Base-by-base conservation (phyloP, 805 yeast genomes). In the Suhomyces xylopsoci region DNA sequence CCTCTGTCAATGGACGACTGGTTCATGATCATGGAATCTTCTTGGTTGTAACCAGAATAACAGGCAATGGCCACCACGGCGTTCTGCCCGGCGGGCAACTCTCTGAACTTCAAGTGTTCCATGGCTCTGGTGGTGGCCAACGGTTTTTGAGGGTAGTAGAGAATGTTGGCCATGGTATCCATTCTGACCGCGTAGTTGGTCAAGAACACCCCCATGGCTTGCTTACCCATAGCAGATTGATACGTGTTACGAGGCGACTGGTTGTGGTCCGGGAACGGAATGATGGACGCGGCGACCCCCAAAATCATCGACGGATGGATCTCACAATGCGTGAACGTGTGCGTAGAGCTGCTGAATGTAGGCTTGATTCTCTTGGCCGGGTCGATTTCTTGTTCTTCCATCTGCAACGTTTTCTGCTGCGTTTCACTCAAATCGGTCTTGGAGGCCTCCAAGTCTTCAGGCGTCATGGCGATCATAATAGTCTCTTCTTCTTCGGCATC, bases 201-300 rank as follows among this genome's bases (percentile, higher is more conserved):
- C 64, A 93, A 80, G 71, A 89, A 93, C 8, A 94, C 98, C 68
- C 99, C 99, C 99, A 94, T 94, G 53, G 99, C 99, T 77, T 94
- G 99, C 74, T 94, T 94, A 84, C 99, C 99, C 99, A 94, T 94
- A 58, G 99, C 99, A 69, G 97, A 92, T 78, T 94, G 99, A 73
- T 94, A 94, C 3, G 99, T 94, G 69, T 94, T 94, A 85, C 99
- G 93, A 55, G 99, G 99, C 55, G 97, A 92, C 79, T 94, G 99
- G 73, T 94, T 94, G 73, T 94, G 99, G 76, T 94, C 99, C 12
- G 99, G 99, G 88, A 94, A 94, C 17, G 99, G 99, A 80, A 94
- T 94, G 68, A 94, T 91, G 26, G 97, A 90, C 5, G 99, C 99
- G 45, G 97, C 97, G 59, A 94, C 97, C 72, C 99, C 99, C 56